Base-by-base conservation (phyloP, 1,139 yeast species). In the Magnusiomyces suaveolens region DNA sequence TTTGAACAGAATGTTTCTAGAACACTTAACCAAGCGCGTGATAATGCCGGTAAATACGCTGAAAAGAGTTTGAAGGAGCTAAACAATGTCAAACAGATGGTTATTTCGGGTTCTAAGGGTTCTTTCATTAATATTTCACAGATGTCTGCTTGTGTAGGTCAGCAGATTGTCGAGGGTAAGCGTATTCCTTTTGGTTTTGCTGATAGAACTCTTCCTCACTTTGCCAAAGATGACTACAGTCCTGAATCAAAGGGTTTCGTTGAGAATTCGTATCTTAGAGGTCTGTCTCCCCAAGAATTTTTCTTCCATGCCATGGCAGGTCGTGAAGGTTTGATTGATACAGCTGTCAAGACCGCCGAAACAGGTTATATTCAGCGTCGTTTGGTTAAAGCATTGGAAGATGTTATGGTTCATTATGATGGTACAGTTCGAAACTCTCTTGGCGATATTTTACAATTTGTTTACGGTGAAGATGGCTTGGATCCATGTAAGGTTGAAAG, bases 271-370 rank as follows among this genome's bases (percentile, higher is more conserved):
- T 94, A 92, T 66, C 78, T 92, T 67, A 83, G 98, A 77, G 99
- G 99, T 46, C 78, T 94, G 66, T 92, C 98, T 18, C 99, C 99
- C 43, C 98, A 92, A 72, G 98, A 94, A 71, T 94, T 94, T 72
- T 94, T 94, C 69, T 92, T 92, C 85, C 99, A 94, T 71, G 98
- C 98, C 54, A 94, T 94, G 98, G 98, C 98, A 65, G 99, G 99
- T 79, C 88, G 99, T 80, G 99, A 92, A 76, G 99, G 99, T 81
- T 81, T 92, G 70, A 92, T 92, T 71, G 99, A 92, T 81, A 92
- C 99, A 57, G 97, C 97, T 18, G 97, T 90, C 52, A 90, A 90
- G 72, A 92, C 98, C 46, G 98, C 99, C 1, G 98, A 92, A 74
- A 92, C 99, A 38, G 99, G 99, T 74, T 92, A 92, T 72, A 94